A percentile compares a stretch with the other conserved stretches of the same genome.
phyloP scores from a whole-genome alignment of 1,284 basidiomycete species.

The Caloboletus firmus region DNA sequence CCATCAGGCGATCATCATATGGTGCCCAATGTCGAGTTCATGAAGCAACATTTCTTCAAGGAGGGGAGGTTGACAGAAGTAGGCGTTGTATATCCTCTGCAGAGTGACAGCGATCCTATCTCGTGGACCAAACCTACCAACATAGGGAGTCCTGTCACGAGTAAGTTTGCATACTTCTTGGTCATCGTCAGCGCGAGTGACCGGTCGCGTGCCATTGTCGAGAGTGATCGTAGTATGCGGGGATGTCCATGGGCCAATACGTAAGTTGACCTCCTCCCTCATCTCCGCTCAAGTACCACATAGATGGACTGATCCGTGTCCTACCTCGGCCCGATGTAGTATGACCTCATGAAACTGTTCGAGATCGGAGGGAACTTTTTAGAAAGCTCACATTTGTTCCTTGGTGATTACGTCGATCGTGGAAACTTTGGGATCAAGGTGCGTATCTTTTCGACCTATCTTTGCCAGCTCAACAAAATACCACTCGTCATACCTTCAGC shows the following conservation, averaged over 20 bases:
- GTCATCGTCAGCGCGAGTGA: constrained; percentile 9
- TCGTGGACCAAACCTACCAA: constrained; percentile 87
- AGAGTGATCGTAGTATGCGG: constrained; percentile 82
- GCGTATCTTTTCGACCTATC: constrained; percentile 8
- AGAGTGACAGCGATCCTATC: constrained; percentile 75
- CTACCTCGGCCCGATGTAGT: constrained; percentile 49
- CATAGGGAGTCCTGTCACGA: constrained; percentile 92
- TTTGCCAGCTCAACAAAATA: neutral
- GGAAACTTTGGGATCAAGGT: constrained; percentile 96
- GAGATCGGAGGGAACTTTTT: constrained; percentile 88
- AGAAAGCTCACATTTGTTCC: constrained; percentile 91
- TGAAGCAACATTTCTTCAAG: constrained; percentile 91
- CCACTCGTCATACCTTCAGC: constrained; percentile 43
- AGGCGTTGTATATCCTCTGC: constrained; percentile 86
- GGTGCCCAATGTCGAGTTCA: constrained; percentile 78
- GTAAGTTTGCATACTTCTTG: constrained; percentile 47
- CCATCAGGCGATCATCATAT: constrained; percentile 25
- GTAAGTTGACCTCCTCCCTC: constrained; percentile 49
- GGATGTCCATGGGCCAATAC: constrained; percentile 98
- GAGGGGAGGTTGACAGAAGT: constrained; percentile 86
- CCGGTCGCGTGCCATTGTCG: constrained; percentile 2
- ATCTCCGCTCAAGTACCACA: constrained; percentile 1
- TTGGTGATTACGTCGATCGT: constrained; percentile 98
- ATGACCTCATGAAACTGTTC: constrained; percentile 97
- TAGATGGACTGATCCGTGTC: constrained; percentile 12